These are phyloP conservation scores for Colletotrichum euphorbiae DNA, from an alignment of 2,329 filamentous ascomycete genomes.

Conservation along the genomic window DNA sequence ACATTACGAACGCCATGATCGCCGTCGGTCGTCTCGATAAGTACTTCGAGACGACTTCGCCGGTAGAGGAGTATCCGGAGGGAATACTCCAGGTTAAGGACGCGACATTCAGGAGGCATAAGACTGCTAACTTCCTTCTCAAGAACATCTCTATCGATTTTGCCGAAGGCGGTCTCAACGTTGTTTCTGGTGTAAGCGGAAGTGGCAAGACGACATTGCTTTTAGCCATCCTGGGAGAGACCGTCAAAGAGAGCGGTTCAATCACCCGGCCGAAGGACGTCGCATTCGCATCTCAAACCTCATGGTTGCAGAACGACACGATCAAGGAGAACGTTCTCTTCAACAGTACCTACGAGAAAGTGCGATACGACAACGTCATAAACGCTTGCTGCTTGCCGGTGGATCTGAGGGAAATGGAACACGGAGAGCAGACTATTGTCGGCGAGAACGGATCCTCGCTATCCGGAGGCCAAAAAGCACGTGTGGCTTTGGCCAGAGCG, in stretches of 20 bases:
- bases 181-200: constrained; percentile 65
- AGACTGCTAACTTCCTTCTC: constrained; percentile 62
- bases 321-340: constrained; percentile 68
- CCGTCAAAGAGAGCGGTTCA: constrained; percentile 59
- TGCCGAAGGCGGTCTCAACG: constrained; percentile 65
- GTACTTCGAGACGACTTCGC: constrained; percentile 64
- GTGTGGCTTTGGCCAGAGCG: constrained; percentile 67
- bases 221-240: constrained; percentile 66
- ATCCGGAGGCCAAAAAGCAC: constrained; percentile 67
- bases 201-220: constrained; percentile 69
- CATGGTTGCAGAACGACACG: constrained; percentile 69
- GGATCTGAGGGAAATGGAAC: constrained; percentile 63
- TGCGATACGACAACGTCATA: constrained; percentile 66
- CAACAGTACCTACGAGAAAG: constrained; percentile 61
- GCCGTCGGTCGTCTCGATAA: constrained; percentile 65
- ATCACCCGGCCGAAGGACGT: constrained; percentile 64
- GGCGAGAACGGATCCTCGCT: constrained; percentile 67
- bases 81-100: constrained; percentile 60
- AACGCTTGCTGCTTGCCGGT: constrained; percentile 65
- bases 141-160: constrained; percentile 63
- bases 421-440: constrained; percentile 63
- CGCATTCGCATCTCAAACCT: constrained; percentile 67
- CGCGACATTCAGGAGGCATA: constrained; percentile 62
- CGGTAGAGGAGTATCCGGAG: constrained; percentile 59
- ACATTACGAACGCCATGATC: constrained; percentile 56